Base-by-base conservation (phyloP, 805 yeast species). In the Teunomyces panamensis region DNA sequence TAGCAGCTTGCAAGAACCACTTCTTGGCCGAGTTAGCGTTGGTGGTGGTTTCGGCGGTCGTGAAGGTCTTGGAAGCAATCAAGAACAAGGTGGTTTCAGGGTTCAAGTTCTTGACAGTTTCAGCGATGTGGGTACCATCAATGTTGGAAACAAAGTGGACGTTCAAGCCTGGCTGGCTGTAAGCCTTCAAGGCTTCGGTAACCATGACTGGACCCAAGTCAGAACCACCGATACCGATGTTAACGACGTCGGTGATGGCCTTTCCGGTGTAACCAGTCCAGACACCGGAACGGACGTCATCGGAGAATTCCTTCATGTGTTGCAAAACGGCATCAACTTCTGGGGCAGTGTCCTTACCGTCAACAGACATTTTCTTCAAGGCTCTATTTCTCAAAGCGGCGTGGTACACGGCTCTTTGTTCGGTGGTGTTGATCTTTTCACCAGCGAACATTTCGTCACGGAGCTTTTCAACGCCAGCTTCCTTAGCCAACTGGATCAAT, bases 161-260 rank as follows among this genome's bases (percentile, higher is more conserved):
- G 54, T 77, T 71, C 59, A 94, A 77, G 55, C 84, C 79, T 50
- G 83, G 85, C 58, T 87, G 80, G 51, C 86, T 73, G 72, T 92
- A 94, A 57, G 88, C 85, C 78, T 92, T 94, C 67, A 94, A 80
- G 36, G 99, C 97, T 77, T 94, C 98, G 53, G 97, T 89, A 60
- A 94, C 98, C 99, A 94, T 94, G 46, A 94, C 98, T 41, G 99
- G 99, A 62, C 99, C 99, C 61, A 94, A 80, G 72, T 94, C 99
- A 27, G 97, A 90, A 59, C 99, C 99, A 67, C 99, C 99, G 66
- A 94, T 94, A 72, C 99, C 99, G 62, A 94, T 89, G 80, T 94
- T 94, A 63, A 94, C 98, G 48, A 94, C 84, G 63, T 89, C 96
- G 59, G 94, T 87, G 73, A 94, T 92, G 60, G 77, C 73, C 80